Base-by-base conservation (phyloP, 2,329 filamentous ascomycete species). In the Dothidotthia symphoricarpi region DNA sequence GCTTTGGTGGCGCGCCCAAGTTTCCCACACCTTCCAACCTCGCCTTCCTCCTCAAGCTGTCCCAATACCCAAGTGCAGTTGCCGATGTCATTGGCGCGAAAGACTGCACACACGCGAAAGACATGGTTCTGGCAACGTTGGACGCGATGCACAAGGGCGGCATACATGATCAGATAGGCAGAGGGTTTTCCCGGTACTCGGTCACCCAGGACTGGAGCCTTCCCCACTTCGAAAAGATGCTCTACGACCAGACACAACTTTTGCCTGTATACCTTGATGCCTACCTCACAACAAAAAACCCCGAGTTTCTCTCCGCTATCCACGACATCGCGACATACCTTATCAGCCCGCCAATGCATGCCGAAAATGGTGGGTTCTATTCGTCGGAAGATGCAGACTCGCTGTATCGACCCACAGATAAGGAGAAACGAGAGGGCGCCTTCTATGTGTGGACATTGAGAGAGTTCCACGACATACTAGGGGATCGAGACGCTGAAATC, bases 201-300 rank as follows among this genome's bases (percentile, higher is more conserved):
- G 85, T 95, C 6, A 97, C 91, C 0, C 74, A 82, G 11, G 87
- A 97, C 67, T 98, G 93, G 93, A 87, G 85, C 47, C 73, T 97
- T 31, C 93, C 93, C 9, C 90, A 95, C 64, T 98, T 97, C 55
- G 93, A 98, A 71, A 97, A 97, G 72, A 89, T 97, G 78, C 78
- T 96, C 8, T 89, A 88, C 37, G 93, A 97, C 60, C 95, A 98
- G 57, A 84, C 87, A 0, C 84, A 96, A 51, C 75, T 97, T 1
- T 71, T 98, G 2, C 78, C 83, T 16, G 75, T 93, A 6, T 97
- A 93, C 55, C 75, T 95, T 6, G 89, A 96, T 57, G 90, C 87
- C 0, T 97, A 90, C 75, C 75, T 88, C 11, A 69, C 82, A 16
- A 81, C 77, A 0, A 75, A 77, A 33, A 76, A 84, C 9, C 75